Conservation (phyloP, 192 early-diverging fungal species). For the Gonapodya sp. region DNA sequence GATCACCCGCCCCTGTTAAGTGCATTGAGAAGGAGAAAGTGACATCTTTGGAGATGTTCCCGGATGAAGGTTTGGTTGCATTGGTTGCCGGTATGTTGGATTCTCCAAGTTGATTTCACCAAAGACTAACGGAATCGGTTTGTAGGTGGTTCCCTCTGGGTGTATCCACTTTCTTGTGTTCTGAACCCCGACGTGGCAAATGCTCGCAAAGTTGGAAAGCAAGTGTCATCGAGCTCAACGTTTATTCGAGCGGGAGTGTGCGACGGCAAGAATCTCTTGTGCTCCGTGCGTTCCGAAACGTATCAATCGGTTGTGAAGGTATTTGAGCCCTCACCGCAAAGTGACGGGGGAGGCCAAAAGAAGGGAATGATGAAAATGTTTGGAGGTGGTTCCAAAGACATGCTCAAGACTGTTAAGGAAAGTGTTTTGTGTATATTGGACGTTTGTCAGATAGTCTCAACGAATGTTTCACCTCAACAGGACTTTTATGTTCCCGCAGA, state of each 20-base stretch:
- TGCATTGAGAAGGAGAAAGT: constrained; percentile 10
- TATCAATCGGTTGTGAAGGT: constrained; percentile 68
- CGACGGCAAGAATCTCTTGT: constrained; percentile 49
- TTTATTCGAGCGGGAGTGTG: constrained; percentile 65
- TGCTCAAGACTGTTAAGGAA: constrained; percentile 46
- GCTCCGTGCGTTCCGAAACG: constrained; percentile 60
- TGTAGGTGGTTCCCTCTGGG: not conserved
- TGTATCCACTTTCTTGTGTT: not conserved
- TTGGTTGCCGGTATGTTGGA: not conserved
- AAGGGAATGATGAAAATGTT: constrained; percentile 43
- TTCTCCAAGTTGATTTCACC: not conserved
- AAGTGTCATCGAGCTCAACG: constrained; percentile 49
- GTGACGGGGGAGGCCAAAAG: constrained; percentile 34
- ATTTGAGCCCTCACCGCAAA: constrained; percentile 52
- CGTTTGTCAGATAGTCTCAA: too few species aligned
- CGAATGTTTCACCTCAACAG: constrained; percentile 23
- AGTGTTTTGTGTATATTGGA: too few species aligned
- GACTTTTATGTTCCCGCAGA: constrained; percentile 92
- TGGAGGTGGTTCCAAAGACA: constrained; percentile 32
- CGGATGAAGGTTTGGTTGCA: not conserved
- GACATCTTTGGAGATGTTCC: not conserved
- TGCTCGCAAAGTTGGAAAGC: constrained; percentile 12
- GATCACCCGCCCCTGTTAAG: too few species aligned
- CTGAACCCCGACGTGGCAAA: not conserved
- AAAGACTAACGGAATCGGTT: not conserved